phyloP scores from a whole-genome alignment of 164 flowering plant species.

The Liquidambar formosana region DNA sequence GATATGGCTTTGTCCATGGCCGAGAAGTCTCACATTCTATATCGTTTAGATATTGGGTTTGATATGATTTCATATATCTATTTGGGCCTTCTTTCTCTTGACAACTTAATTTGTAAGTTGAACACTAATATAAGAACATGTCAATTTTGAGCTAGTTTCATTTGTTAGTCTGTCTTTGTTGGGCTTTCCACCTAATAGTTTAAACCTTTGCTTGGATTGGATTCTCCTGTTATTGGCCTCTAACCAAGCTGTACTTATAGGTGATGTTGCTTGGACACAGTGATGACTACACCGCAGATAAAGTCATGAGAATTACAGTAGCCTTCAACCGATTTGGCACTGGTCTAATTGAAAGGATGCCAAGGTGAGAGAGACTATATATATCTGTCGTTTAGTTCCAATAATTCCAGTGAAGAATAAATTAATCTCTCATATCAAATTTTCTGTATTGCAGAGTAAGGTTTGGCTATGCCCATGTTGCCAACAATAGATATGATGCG shows the following conservation, averaged over 20 bases:
- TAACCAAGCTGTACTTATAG: conserved; percentile 25
- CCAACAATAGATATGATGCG: conserved; percentile 55
- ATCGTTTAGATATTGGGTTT: too few relatives aligned
- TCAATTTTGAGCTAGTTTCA: too few relatives aligned
- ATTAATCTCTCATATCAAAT: neutral
- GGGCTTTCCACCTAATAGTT: too few relatives aligned
- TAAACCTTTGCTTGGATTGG: too few relatives aligned
- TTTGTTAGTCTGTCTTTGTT: too few relatives aligned
- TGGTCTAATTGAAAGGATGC: conserved; percentile 75
- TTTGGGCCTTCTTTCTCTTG: too few relatives aligned
- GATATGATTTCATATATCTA: too few relatives aligned
- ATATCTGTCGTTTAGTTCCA: neutral
- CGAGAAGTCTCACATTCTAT: too few relatives aligned
- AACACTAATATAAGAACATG: too few relatives aligned
- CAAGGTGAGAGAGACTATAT: conserved; percentile 39
- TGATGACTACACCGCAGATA: conserved; percentile 50
- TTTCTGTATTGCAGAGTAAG: conserved; percentile 47
- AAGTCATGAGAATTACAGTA: conserved; percentile 62
- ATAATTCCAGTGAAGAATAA: neutral
- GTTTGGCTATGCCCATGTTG: conserved; percentile 66
- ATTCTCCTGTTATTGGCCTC: neutral
- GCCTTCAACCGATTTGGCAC: conserved; percentile 69
- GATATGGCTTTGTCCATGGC: too few relatives aligned
- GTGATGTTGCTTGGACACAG: conserved; percentile 75
- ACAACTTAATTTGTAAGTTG: too few relatives aligned